These are phyloP conservation scores for Lasiosphaeria hispida DNA, from an alignment of 495 filamentous ascomycete species.

Conservation along the genomic window DNA sequence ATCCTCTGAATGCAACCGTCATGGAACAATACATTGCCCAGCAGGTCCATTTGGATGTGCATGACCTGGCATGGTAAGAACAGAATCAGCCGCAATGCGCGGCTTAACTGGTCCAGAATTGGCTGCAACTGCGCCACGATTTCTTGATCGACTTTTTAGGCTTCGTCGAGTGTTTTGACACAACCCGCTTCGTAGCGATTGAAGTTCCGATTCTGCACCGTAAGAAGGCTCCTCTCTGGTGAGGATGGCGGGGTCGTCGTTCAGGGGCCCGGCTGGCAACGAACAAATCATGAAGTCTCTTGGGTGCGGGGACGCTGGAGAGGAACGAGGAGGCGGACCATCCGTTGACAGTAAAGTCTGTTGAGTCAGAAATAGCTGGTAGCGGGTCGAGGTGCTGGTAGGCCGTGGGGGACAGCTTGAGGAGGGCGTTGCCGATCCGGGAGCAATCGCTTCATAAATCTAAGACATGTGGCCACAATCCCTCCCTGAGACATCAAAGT, in stretches of 20 bases:
- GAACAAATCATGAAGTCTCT: not conserved
- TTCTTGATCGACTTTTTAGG: not conserved
- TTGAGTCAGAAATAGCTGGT: slow-evolving; percentile 22
- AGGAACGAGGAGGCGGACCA: slow-evolving; percentile 48
- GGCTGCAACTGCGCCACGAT: not conserved
- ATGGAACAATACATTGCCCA: not conserved
- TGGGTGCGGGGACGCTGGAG: not conserved
- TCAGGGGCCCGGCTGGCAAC: not conserved
- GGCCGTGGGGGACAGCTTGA: not conserved
- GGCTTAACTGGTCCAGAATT: not conserved
- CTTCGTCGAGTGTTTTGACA: not conserved
- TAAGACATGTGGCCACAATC: too few species aligned
- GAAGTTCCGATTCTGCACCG: not conserved
- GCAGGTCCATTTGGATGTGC: slow-evolving; percentile 6
- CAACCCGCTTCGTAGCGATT: not conserved
- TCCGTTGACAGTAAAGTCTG: slow-evolving; percentile 49
- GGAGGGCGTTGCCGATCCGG: not conserved
- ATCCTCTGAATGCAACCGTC: too few species aligned
- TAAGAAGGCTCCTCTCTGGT: not conserved
- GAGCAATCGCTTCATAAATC: not conserved
- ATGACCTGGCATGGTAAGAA: not conserved
- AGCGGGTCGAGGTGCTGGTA: slow-evolving; percentile 54
- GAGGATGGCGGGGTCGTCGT: not conserved
- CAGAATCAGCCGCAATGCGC: not conserved
- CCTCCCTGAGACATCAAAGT: too few species aligned